Conservation (phyloP, 768 basidiomycete species). For the Collybia nuda region DNA sequence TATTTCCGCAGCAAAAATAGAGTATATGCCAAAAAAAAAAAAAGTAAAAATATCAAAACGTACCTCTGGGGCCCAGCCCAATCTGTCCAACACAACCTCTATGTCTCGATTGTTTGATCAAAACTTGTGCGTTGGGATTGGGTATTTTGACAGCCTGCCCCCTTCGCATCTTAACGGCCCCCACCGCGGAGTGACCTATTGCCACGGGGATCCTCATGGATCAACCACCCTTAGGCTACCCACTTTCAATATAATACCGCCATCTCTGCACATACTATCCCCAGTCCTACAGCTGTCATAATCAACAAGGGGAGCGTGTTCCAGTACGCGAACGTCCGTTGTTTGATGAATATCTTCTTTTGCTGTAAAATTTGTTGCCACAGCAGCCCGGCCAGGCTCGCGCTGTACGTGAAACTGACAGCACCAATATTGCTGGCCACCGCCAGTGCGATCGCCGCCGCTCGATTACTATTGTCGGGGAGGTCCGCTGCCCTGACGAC, state of each 20-base stretch:
- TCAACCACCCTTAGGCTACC: background rate
- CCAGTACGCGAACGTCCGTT: conserved; percentile 68
- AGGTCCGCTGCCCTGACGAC: conserved; percentile 57
- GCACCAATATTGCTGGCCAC: conserved; percentile 90
- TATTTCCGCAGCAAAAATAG: too few species aligned
- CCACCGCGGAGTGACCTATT: too few species aligned
- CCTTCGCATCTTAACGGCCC: too few species aligned
- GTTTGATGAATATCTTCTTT: conserved; percentile 65
- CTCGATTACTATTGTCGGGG: conserved; percentile 36
- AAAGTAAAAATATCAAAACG: too few species aligned
- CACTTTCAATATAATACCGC: conserved; percentile 40
- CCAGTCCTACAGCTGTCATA: conserved; percentile 67
- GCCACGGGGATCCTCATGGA: too few species aligned
- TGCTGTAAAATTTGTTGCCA: conserved; percentile 76
- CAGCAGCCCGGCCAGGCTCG: conserved; percentile 84
- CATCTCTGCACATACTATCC: conserved; percentile 78
- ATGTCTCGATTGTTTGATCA: too few species aligned
- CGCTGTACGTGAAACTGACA: conserved; percentile 85
- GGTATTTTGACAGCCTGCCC: too few species aligned
- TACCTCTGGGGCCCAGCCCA: too few species aligned
- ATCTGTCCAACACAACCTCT: too few species aligned
- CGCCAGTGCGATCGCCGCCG: conserved; percentile 73
- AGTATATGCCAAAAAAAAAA: too few species aligned
- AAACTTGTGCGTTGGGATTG: too few species aligned
- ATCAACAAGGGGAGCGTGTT: conserved; percentile 64